Base-by-base conservation (phyloP, 2,329 filamentous ascomycete genomes). In the Geosmithia flava region DNA sequence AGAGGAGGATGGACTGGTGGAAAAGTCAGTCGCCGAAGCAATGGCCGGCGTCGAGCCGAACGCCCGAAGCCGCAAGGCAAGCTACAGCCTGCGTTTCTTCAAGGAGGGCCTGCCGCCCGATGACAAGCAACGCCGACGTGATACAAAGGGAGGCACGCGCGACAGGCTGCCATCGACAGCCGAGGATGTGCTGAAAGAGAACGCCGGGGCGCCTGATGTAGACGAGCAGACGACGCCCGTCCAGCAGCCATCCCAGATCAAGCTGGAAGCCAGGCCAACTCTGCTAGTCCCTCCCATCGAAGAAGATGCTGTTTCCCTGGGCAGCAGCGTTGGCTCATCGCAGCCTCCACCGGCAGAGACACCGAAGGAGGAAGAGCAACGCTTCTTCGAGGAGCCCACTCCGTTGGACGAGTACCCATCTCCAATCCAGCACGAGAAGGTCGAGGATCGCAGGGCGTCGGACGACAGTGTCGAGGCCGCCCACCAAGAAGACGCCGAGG, bases 1-100 rank as follows among this genome's bases (percentile, higher is more conserved):
- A 23, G 70, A 72, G 48, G 68, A 68, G 43, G 71, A 76, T 52
- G 78, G 78, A 1, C 68, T 78, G 53, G 79, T 83, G 7, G 79
- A 83, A 54, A 77, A 80, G 58, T 81, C 78, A n/a, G 76, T 83
- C 46, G 70, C 76, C 6, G 77, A 81, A 52, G 76, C 75, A 27
- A 68, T 82, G 57, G 71, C 76, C 17, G 78, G 78, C 2, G 66
- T 75, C n/a, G 79, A 82, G 55, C 77, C 70, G 55, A 81, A 76
- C 57, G 75, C 75, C 44, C 75, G 80, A 47, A 86, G 80, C 56
- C 75, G 80, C 54, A 84, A 83, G 61, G 75, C 80, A 40, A 83
- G 79, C 55, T 80, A 83, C 60, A 81, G 78, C 53, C 65, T 84
- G 50, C 71, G 80, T 2, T 80, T 83, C 56, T 84, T 84, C 67